Percentiles rank a stretch among this genome's conserved stretches.
Evolutionary conservation across 305 asterid species (phyloP).

Genomic region (Rubia balearica): DNA sequence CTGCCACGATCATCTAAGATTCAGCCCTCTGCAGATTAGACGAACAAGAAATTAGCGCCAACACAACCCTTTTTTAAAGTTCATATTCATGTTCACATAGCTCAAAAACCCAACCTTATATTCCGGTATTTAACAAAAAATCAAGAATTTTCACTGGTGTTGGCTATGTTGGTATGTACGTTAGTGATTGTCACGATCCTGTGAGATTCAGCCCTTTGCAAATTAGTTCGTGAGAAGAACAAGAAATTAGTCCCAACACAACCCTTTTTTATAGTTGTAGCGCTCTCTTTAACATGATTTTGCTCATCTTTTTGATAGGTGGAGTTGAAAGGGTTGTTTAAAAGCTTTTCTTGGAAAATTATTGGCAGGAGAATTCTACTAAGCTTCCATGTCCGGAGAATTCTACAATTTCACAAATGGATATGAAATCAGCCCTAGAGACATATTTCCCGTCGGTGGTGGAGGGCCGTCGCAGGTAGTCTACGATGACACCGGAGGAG

Average conservation of each 20-base stretch:
- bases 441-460: slow-evolving; percentile 17
- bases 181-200: background rate
- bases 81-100: background rate
- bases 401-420: slow-evolving; percentile 36
- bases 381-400: slow-evolving; percentile 38
- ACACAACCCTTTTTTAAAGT: background rate
- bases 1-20: background rate
- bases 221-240: background rate
- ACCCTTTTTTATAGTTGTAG: no score
- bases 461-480: slow-evolving; percentile 19
- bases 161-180: no score
- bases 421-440: slow-evolving; percentile 25
- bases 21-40: background rate
- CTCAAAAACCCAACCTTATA: slow-evolving; percentile 16
- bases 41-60: background rate
- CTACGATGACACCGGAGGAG: slow-evolving; percentile 32
- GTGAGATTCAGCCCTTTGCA: background rate
- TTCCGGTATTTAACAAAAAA: background rate
- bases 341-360: background rate
- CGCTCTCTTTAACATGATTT: no score
- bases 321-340: no score
- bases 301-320: no score
- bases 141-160: no score
- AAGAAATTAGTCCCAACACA: background rate
- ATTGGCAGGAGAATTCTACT: background rate